Conservation (phyloP, 2,329 filamentous ascomycete species). For the Venturia aucupariae region DNA sequence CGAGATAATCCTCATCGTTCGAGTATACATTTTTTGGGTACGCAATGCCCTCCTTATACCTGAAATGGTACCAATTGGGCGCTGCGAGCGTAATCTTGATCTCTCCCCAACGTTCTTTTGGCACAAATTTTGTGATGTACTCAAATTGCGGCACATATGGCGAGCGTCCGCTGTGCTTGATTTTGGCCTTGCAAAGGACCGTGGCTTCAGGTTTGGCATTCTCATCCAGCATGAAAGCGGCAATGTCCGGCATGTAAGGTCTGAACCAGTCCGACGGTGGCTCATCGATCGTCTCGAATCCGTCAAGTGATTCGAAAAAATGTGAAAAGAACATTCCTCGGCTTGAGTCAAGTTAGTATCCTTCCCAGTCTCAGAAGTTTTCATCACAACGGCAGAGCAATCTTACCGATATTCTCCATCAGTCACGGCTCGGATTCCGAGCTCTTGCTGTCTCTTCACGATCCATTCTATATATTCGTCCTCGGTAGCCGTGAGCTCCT, state of each 20-base stretch:
- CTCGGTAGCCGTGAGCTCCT: conserved; percentile 48
- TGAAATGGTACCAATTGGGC: conserved; percentile 61
- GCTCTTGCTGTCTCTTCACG: conserved; percentile 54
- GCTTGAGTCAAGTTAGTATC: conserved; percentile 19
- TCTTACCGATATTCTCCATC: conserved; percentile 51
- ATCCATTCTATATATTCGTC: conserved; percentile 56
- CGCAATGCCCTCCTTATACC: conserved; percentile 46
- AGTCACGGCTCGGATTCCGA: conserved; percentile 54
- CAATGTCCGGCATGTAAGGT: conserved; percentile 51
- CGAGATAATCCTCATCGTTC: conserved; percentile 39
- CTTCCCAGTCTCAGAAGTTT: not conserved
- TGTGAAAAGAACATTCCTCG: conserved; percentile 47
- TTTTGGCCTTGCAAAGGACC: conserved; percentile 49
- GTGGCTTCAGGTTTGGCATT: conserved; percentile 43
- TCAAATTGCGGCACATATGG: conserved; percentile 51
- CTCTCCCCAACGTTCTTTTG: conserved; percentile 52
- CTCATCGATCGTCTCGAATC: conserved; percentile 28
- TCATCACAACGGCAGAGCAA: conserved; percentile 1
- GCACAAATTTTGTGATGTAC: conserved; percentile 49
- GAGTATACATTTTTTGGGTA: conserved; percentile 37
- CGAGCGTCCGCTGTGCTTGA: conserved; percentile 45
- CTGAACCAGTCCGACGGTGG: conserved; percentile 45
- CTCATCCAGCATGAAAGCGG: conserved; percentile 48
- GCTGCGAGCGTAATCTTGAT: conserved; percentile 61
- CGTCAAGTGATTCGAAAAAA: conserved; percentile 25